Percentiles rank a stretch among this genome's conserved stretches.
These are phyloP conservation scores for Aureobasidium sp. DNA, from an alignment of 2,329 filamentous ascomycete genomes.

Conservation along the genomic window DNA sequence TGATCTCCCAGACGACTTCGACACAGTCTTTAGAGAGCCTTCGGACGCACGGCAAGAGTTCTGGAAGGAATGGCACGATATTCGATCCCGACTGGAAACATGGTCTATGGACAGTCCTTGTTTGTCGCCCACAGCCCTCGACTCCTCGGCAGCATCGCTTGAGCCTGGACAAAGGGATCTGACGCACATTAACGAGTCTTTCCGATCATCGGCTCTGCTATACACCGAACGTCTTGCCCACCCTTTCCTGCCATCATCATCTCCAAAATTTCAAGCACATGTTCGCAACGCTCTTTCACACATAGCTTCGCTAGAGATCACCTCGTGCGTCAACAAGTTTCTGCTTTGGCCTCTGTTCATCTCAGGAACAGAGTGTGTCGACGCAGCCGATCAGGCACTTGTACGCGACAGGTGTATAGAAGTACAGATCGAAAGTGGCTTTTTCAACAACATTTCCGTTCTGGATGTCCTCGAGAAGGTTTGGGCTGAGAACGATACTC, in stretches of 20 bases:
- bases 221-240: slow-evolving; percentile 83
- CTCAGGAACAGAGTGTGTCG: slow-evolving; percentile 79
- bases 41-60: slow-evolving; percentile 55
- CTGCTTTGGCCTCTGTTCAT: slow-evolving; percentile 91
- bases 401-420: slow-evolving; percentile 74
- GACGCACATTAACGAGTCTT: slow-evolving; percentile 76
- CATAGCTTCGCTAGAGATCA: slow-evolving; percentile 67
- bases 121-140: slow-evolving; percentile 30
- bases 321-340: slow-evolving; percentile 71
- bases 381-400: slow-evolving; percentile 66
- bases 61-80: slow-evolving; percentile 79
- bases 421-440: slow-evolving; percentile 80
- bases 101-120: slow-evolving; percentile 55
- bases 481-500: slow-evolving; percentile 46
- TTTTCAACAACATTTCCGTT: slow-evolving; percentile 85
- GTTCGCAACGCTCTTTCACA: slow-evolving; percentile 78
- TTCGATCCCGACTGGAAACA: slow-evolving; percentile 64
- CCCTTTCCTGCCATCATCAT: slow-evolving; percentile 61
- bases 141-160: slow-evolving; percentile 25
- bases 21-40: slow-evolving; percentile 16
- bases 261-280: slow-evolving; percentile 72
- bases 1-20: slow-evolving; percentile 34
- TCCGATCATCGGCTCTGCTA: slow-evolving; percentile 78
- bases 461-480: slow-evolving; percentile 78
- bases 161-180: slow-evolving; percentile 59